Evolutionary conservation across 2,329 filamentous ascomycete genomes (phyloP), one percentile per base, ranked within the genome.

Genomic region (Cladosporium sp.): DNA sequence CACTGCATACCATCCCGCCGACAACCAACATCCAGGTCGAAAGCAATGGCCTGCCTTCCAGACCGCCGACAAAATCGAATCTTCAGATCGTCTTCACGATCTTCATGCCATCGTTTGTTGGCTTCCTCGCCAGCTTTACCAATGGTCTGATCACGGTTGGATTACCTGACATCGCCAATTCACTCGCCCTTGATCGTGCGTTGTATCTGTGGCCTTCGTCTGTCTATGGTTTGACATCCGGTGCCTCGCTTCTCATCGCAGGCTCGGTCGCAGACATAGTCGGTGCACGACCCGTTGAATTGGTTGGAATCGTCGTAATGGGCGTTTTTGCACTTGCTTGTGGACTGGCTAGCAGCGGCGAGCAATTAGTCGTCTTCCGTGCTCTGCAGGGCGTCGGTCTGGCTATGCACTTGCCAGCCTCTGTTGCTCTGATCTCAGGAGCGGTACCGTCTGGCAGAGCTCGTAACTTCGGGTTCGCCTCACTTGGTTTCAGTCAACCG

Each of bases 221-320:
- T 12, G 60, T 68, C 67, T n/a, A 72, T 68, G 32, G 75, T 71
- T 3, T 82, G 15, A 78, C 78, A 0, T 75, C 75, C 51, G 78
- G 77, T 47, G 78, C 77, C 42, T 76, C 76, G 6, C 74, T 83
- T 0, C 71, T 83, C 1, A 65, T 82, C 1, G 73, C 75, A 4
- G 80, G 80, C 3, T 77, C 80, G 3, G 66, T 83, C 6, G 74
- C 79, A 10, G 80, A 83, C 68, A 74, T 79, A 0, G 71, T 82
- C 3, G 81, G 80, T 0, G 75, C 73, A 42, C 67, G 75, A 50
- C 62, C 72, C 36, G 75, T 80, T 64, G 77, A 80, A 54, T 69
- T 81, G 3, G 67, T 73, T 0, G 80, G 78, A 2, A 77, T 72
- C 20, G 67, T 80, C 3, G 65, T 80, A 1, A 71, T 77, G 47